Percentiles rank a stretch among this genome's conserved stretches.
Evolutionary conservation across 2,329 filamentous ascomycete species (phyloP).

Genomic region (Corniculantispora saksenae): DNA sequence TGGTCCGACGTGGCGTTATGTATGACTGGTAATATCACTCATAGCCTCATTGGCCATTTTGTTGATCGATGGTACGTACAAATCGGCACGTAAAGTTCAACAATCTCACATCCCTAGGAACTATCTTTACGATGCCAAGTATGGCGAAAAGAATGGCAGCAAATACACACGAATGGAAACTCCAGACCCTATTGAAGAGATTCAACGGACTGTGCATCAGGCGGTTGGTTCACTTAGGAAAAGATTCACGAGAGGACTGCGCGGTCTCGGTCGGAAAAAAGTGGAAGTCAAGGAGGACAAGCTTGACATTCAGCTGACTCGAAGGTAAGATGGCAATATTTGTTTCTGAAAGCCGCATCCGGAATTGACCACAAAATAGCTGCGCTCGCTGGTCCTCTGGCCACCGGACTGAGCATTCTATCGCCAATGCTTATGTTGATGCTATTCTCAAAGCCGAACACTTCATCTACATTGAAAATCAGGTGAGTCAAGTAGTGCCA

Average conservation of each 20-base stretch:
- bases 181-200: background rate
- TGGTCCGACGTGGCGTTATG: constrained; percentile 87
- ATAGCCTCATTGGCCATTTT: constrained; percentile 77
- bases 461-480: constrained; percentile 80
- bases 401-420: constrained; percentile 67
- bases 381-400: constrained; percentile 54
- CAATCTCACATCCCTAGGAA: constrained; percentile 51
- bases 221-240: constrained; percentile 47
- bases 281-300: constrained; percentile 28
- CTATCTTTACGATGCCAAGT: constrained; percentile 84
- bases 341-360: too few relatives aligned
- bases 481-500: constrained; percentile 36
- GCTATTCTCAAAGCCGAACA: constrained; percentile 68
- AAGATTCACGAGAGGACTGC: constrained; percentile 43
- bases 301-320: constrained; percentile 51
- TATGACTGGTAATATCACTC: constrained; percentile 71
- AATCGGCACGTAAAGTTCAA: constrained; percentile 21
- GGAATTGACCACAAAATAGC: constrained; percentile 30
- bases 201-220: constrained; percentile 21
- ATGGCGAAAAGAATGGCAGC: constrained; percentile 45
- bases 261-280: constrained; percentile 39
- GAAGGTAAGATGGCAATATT: constrained; percentile 40
- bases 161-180: constrained; percentile 24
- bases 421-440: constrained; percentile 80
- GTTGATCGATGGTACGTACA: constrained; percentile 69